phyloP scores from a whole-genome alignment of 306 rosid genomes.

The Quercus ilex region DNA sequence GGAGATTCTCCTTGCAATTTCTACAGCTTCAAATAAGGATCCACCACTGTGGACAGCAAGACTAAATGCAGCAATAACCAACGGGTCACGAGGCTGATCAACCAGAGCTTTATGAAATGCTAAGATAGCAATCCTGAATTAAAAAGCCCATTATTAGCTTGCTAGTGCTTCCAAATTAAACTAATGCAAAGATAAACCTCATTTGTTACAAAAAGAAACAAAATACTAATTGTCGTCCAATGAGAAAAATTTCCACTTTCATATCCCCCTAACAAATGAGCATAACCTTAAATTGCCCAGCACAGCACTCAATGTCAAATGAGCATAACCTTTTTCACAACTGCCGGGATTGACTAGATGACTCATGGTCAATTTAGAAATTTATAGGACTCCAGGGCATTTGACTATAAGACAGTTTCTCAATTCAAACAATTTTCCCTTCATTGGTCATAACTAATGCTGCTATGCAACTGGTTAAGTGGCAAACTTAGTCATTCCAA shows the following conservation, averaged over 20 bases:
- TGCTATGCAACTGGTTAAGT: background rate
- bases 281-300: background rate
- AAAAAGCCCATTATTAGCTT: slow-evolving; percentile 1
- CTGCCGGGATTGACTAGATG: background rate
- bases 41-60: slow-evolving; percentile 38
- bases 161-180: background rate
- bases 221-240: background rate
- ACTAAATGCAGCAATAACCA: slow-evolving; percentile 39
- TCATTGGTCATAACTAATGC: no score
- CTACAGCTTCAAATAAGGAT: slow-evolving; percentile 28
- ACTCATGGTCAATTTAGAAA: background rate
- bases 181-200: background rate
- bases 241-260: background rate
- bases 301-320: background rate
- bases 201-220: background rate
- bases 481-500: background rate
- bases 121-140: slow-evolving; percentile 39
- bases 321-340: background rate
- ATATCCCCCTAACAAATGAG: background rate
- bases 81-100: slow-evolving; percentile 38
- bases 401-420: no score
- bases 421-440: no score
- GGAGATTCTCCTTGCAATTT: slow-evolving; percentile 20
- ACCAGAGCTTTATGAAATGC: slow-evolving; percentile 44
- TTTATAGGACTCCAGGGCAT: background rate